Base-by-base conservation (phyloP, 2,329 filamentous ascomycete genomes). In the Samsoniella hepiali region DNA sequence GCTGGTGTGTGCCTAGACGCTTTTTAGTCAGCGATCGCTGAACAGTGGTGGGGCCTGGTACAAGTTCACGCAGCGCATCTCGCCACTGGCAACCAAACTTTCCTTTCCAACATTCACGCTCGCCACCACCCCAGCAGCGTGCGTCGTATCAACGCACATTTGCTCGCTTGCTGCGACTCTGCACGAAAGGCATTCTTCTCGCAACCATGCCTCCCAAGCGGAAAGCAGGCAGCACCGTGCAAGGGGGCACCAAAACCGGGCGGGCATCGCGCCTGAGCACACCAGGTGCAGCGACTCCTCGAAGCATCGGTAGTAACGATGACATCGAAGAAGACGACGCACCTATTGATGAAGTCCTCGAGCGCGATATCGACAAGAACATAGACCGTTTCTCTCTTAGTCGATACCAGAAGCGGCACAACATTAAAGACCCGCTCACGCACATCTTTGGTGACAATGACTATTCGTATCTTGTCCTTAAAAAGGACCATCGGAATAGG, bases 401-500 rank as follows among this genome's bases (percentile, higher is more conserved):
- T 49, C 76, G 77, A 57, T 83, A 84, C 68, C 81, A 83, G 68
- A 78, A 79, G 69, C 79, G 75, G 68, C 75, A 78, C 64, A 69
- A 71, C 62, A 72, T 73, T 68, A 77, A 72, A 69, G 79, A 81
- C 68, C 74, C 81, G 69, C 72, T 82, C 64, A 74, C 78, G 65
- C 72, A 79, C 72, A 76, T 82, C 71, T 78, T 82, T 74, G 71
- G 78, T 70, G 71, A 79, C 71, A 70, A 79, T 75, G 93, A 99
- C 76, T 95, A 93, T 72, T 91, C 90, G 32, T 88, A 88, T 65
- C 82, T 96, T 22, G 78, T 83, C n/a, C 80, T 96, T 67, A 96
- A 96, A 75, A 84, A 88, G 0, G 92, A 97, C 74, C 91, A 94
- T 78, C 84, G 87, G 63, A 90, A 91, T 71, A 87, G 93, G 8